phyloP scores from a whole-genome alignment of 441 rosid species.

The Gossypium davidsonii region DNA sequence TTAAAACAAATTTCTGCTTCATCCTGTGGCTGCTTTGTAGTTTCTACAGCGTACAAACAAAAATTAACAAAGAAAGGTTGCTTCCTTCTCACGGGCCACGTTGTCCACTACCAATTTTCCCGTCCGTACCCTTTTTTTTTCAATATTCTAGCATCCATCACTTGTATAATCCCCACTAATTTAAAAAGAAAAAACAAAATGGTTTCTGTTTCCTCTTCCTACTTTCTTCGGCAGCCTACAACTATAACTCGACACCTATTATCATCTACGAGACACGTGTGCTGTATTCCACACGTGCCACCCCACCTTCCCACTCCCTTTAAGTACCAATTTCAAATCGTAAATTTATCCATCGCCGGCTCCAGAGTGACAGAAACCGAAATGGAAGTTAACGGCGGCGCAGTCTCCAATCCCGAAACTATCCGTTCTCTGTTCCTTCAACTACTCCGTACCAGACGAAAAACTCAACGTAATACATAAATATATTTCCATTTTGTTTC shows the following conservation, averaged over 20 bases:
- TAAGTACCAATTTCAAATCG: conserved; percentile 10
- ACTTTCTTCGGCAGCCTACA: background rate
- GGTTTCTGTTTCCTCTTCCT: background rate
- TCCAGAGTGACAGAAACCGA: conserved; percentile 2
- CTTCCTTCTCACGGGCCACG: conserved; percentile 9
- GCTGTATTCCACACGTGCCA: conserved; percentile 12
- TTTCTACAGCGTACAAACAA: background rate
- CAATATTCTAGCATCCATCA: no score
- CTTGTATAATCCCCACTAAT: no score
- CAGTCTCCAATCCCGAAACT: conserved; percentile 13
- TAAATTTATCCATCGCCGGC: background rate
- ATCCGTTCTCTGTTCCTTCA: conserved; percentile 50
- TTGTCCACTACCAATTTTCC: background rate
- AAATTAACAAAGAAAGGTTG: background rate
- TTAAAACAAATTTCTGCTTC: no score
- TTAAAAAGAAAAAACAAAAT: background rate
- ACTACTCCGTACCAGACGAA: conserved; percentile 48
- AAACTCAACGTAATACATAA: conserved; percentile 35
- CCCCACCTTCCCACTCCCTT: conserved; percentile 15
- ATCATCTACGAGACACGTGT: conserved; percentile 14
- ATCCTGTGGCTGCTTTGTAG: no score
- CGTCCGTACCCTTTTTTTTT: background rate
- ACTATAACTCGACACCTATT: background rate
- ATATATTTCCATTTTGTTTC: background rate
- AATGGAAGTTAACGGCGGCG: conserved; percentile 16